A percentile compares a stretch with the other conserved stretches of the same genome.
These are phyloP conservation scores for Umbelopsis sp. DNA, from an alignment of 192 early-diverging fungal species.

Conservation along the genomic window DNA sequence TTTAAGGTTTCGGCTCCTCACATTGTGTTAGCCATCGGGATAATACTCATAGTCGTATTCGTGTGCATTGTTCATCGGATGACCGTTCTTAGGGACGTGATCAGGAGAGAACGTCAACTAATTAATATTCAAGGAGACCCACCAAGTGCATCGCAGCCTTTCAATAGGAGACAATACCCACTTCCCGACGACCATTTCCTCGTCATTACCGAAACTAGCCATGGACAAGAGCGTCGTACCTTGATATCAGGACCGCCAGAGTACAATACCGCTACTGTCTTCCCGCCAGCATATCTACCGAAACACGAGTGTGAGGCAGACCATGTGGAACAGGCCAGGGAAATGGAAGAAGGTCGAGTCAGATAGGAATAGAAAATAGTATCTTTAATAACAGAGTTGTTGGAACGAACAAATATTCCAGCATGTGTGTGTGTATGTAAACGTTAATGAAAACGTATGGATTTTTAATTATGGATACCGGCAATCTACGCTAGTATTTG, in stretches of 20 bases:
- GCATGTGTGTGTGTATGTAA: no score
- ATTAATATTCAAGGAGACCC: not conserved
- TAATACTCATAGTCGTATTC: not conserved
- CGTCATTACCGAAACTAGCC: not conserved
- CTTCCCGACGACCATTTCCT: conserved; percentile 2
- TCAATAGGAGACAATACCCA: not conserved
- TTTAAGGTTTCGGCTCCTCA: not conserved
- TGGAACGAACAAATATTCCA: no score
- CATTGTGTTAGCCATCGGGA: not conserved
- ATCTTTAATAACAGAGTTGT: no score
- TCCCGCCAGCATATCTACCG: not conserved
- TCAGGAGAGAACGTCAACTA: not conserved
- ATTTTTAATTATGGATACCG: no score
- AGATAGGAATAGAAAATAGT: not conserved
- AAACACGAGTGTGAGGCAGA: not conserved
- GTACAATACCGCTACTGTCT: not conserved
- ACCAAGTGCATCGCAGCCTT: not conserved
- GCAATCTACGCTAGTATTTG: no score
- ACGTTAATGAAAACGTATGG: no score
- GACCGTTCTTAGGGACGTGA: not conserved
- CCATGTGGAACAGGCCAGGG: not conserved
- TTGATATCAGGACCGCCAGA: not conserved
- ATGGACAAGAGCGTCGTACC: conserved; percentile 2
- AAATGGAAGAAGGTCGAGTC: not conserved
- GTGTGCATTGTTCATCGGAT: conserved; percentile 6